phyloP scores from a whole-genome alignment of 495 filamentous ascomycete genomes.

The Staphylotrichum longicolle region DNA sequence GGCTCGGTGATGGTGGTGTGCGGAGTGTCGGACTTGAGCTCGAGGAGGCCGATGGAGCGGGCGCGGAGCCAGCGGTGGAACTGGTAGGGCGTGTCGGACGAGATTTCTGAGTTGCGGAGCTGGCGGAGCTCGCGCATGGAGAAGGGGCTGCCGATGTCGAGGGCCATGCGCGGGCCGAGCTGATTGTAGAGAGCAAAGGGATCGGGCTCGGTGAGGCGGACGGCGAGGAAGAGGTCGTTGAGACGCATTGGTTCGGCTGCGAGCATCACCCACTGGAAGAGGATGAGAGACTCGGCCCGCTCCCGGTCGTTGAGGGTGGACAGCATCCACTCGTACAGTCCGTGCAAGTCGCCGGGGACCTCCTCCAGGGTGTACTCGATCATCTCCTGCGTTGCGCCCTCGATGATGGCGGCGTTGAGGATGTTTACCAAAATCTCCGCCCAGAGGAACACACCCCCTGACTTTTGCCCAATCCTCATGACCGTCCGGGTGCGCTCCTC shows the following conservation, averaged over 20 bases:
- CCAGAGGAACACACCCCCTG: slow-evolving; percentile 39
- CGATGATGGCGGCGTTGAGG: slow-evolving; percentile 38
- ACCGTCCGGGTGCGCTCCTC: slow-evolving; percentile 34
- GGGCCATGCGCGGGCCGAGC: slow-evolving; percentile 28
- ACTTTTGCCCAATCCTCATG: slow-evolving; percentile 31
- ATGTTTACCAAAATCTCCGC: slow-evolving; percentile 42
- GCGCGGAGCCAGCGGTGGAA: slow-evolving; percentile 40
- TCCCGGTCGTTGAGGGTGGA: slow-evolving; percentile 35
- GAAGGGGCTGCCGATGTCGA: slow-evolving; percentile 30
- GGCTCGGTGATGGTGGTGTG: slow-evolving; percentile 25
- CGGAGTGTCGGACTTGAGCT: slow-evolving; percentile 29
- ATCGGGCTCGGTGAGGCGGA: slow-evolving; percentile 31
- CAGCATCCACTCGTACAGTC: slow-evolving; percentile 42
- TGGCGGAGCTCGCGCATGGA: slow-evolving; percentile 37
- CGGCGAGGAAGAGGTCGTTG: slow-evolving; percentile 37
- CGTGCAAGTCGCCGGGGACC: slow-evolving; percentile 36
- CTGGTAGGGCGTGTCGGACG: slow-evolving; percentile 35
- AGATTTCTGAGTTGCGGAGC: slow-evolving; percentile 33
- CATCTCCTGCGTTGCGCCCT: slow-evolving; percentile 36
- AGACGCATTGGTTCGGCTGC: slow-evolving; percentile 38
- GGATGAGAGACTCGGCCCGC: slow-evolving; percentile 34
- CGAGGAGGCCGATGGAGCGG: slow-evolving; percentile 40
- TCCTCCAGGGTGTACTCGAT: slow-evolving; percentile 38
- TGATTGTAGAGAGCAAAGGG: slow-evolving; percentile 21
- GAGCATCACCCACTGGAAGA: slow-evolving; percentile 43